phyloP scores from a whole-genome alignment of 2,329 filamentous ascomycete species.

The Aureobasidium sp. region DNA sequence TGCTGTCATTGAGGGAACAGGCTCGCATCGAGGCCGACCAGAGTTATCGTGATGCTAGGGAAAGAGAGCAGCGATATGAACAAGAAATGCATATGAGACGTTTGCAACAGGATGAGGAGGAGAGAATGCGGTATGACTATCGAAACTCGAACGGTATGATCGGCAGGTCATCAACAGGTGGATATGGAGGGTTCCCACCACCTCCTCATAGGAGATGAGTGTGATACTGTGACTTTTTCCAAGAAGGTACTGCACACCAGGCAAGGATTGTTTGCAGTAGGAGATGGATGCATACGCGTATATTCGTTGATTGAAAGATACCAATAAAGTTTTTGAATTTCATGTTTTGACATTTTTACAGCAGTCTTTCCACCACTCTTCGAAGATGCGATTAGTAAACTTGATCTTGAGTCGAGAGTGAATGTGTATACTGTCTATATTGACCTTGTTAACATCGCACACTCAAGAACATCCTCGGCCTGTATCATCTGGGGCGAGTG shows the following conservation, averaged over 20 bases:
- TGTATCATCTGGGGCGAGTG: no score
- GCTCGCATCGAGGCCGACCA: conserved; percentile 7
- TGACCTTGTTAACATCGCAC: no score
- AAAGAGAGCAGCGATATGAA: background rate
- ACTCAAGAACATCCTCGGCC: no score
- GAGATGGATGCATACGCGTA: background rate
- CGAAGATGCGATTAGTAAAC: background rate
- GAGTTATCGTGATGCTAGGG: conserved; percentile 4
- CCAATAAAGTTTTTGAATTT: background rate
- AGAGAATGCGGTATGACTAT: conserved; percentile 11
- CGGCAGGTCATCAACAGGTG: background rate
- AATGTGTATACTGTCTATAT: no score
- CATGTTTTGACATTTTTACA: background rate
- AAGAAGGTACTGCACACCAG: no score
- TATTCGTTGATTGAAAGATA: background rate
- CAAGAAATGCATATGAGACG: conserved; percentile 5
- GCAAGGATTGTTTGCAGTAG: background rate
- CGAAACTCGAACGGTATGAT: background rate
- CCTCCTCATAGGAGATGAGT: conserved; percentile 11
- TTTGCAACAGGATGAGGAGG: conserved; percentile 6
- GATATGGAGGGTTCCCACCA: conserved; percentile 4
- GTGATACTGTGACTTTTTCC: background rate
- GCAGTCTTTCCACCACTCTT: background rate
- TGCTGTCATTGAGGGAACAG: conserved; percentile 7
- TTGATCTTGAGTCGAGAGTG: no score